A percentile compares a stretch with the other conserved stretches of the same genome.
These are phyloP conservation scores for Ceratobasidium sp. DNA, from an alignment of 1,284 basidiomycete species.

Conservation along the genomic window DNA sequence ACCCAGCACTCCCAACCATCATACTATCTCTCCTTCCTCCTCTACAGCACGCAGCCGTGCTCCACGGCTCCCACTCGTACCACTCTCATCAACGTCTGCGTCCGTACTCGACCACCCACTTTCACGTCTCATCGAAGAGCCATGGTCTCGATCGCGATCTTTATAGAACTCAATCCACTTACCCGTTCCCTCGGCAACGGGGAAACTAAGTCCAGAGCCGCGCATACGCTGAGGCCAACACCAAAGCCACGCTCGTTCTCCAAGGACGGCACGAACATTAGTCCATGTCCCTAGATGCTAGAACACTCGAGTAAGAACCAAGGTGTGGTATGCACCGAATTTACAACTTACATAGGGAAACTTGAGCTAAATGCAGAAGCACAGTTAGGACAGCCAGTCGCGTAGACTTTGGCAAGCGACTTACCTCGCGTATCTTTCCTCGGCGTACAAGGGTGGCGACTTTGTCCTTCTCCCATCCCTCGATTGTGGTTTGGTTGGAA, in stretches of 20 bases:
- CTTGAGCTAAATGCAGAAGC: slow-evolving; percentile 71
- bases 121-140: slow-evolving; percentile 23
- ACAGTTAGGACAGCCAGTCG: slow-evolving; percentile 17
- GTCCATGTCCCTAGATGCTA: slow-evolving; percentile 26
- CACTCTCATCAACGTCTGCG: slow-evolving; percentile 42
- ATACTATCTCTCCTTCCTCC: slow-evolving; percentile 46
- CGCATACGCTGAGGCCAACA: slow-evolving; percentile 75
- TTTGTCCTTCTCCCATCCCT: slow-evolving; percentile 98
- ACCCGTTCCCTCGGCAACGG: slow-evolving; percentile 79
- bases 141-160: slow-evolving; percentile 51
- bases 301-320: slow-evolving; percentile 31
- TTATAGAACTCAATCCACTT: slow-evolving; percentile 73
- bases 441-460: slow-evolving; percentile 85
- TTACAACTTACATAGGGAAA: slow-evolving; percentile 86
- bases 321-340: background rate
- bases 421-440: slow-evolving; percentile 86
- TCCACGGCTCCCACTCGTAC: slow-evolving; percentile 31
- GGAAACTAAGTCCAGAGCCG: slow-evolving; percentile 84
- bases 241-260: slow-evolving; percentile 81
- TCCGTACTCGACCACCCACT: slow-evolving; percentile 42
- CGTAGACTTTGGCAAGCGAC: slow-evolving; percentile 49
- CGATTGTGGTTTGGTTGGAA: slow-evolving; percentile 94
- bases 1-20: slow-evolving; percentile 21
- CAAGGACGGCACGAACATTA: slow-evolving; percentile 85
- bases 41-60: slow-evolving; percentile 25